phyloP scores from a whole-genome alignment of 2,329 filamentous ascomycete species.

The Alternaria panax region DNA sequence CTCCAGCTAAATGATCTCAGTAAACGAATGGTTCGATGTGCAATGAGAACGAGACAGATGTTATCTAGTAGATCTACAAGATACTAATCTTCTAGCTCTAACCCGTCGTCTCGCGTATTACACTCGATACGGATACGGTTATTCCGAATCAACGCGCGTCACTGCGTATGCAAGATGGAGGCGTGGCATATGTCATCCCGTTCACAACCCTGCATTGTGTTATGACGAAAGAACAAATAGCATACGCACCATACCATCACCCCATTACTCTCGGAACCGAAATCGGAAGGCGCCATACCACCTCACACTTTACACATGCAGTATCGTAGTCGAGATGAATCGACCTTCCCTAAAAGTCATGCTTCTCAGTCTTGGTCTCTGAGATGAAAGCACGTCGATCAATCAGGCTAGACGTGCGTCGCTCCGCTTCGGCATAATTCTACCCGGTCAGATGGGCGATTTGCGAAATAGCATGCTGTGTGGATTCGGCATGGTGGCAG shows the following conservation, averaged over 20 bases:
- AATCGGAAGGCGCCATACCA: no score
- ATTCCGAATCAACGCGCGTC: no score
- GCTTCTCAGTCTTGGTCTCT: no score
- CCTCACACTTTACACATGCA: no score
- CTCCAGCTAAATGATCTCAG: not conserved
- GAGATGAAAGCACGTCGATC: not conserved
- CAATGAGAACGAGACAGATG: not conserved
- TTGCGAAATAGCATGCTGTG: not conserved
- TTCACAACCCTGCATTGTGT: not conserved
- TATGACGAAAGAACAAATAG: not conserved
- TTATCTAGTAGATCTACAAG: not conserved
- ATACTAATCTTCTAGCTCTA: not conserved
- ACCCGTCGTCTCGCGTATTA: no score
- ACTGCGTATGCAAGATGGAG: not conserved
- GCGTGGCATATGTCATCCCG: conserved; percentile 1
- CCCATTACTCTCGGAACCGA: not conserved
- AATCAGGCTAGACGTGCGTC: not conserved
- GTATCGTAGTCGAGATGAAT: not conserved
- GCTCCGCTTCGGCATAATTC: not conserved
- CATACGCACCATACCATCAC: no score
- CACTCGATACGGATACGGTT: no score
- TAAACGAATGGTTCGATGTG: not conserved
- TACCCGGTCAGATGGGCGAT: not conserved
- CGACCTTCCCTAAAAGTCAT: not conserved
- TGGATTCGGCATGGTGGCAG: not conserved